A percentile compares a stretch with the other conserved stretches of the same genome.
Evolutionary conservation across 2,329 filamentous ascomycete species (phyloP).

Genomic region (Stachybotrys chlorohalonatus): DNA sequence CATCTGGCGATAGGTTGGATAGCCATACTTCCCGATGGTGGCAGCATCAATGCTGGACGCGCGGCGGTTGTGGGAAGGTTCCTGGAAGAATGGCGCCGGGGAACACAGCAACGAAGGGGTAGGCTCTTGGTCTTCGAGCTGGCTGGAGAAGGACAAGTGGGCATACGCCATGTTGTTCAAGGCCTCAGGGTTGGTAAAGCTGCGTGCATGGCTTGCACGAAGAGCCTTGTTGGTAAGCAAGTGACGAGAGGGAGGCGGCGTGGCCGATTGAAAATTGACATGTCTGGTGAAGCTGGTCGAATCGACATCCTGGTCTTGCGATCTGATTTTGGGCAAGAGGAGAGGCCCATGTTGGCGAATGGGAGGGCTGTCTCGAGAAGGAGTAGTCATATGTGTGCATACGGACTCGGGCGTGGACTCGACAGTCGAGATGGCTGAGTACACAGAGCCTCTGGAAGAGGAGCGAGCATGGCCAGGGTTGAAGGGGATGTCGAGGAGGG

Average conservation of each 20-base stretch:
- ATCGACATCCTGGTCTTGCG: slow-evolving; percentile 71
- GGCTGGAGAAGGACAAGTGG: slow-evolving; percentile 29
- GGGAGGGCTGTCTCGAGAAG: slow-evolving; percentile 55
- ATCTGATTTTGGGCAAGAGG: slow-evolving; percentile 76
- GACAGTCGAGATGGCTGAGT: slow-evolving; percentile 47
- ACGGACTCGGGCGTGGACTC: slow-evolving; percentile 53
- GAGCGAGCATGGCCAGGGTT: slow-evolving; percentile 49
- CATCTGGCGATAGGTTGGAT: slow-evolving; percentile 75
- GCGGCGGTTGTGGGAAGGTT: slow-evolving; percentile 35
- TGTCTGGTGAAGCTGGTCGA: slow-evolving; percentile 32
- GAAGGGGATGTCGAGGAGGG: slow-evolving; percentile 47
- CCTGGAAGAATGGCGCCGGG: slow-evolving; percentile 47
- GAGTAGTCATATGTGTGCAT: slow-evolving; percentile 60
- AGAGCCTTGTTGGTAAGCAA: slow-evolving; percentile 19
- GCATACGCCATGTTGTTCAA: slow-evolving; percentile 30
- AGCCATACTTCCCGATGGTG: slow-evolving; percentile 62
- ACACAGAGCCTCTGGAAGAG: slow-evolving; percentile 57
- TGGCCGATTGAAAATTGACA: background rate
- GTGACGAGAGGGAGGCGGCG: slow-evolving; percentile 18
- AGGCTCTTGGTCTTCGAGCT: slow-evolving; percentile 14
- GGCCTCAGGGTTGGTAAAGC: slow-evolving; percentile 54
- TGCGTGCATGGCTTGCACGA: slow-evolving; percentile 43
- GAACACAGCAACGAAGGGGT: slow-evolving; percentile 54
- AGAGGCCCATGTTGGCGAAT: slow-evolving; percentile 71
- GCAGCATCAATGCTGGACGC: slow-evolving; percentile 60